Evolutionary conservation across 805 yeast genomes (phyloP), one percentile per base, ranked within the genome.

Genomic region (Hanseniaspora occidentalis): DNA sequence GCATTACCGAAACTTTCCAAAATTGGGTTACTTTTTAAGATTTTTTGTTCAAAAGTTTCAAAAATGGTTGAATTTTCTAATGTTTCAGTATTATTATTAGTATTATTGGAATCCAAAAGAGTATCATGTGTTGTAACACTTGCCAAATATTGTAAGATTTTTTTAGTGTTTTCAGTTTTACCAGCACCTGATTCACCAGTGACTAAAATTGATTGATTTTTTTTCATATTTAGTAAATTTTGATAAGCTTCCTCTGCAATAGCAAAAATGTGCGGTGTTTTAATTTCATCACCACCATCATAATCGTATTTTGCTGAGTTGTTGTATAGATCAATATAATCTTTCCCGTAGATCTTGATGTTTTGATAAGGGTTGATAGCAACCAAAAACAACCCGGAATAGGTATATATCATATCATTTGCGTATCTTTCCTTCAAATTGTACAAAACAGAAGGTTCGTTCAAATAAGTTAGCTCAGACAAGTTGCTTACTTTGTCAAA

Each of bases 131-230:
- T 54, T 2, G 94, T 75, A 21, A 84, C 78, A 6, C 84, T 77
- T 1, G 96, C 84, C 42, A 92, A 68, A 57, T 86, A 92, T 57
- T 88, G 96, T 44, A 92, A 80, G 41, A 92, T 86, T 55, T 83
- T 86, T 59, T 92, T 92, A 4, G 99, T 92, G 50, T 85, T 92
- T 62, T 92, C 98, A 0, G 99, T 92, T 57, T 92, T 92, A 40
- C 99, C 99, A 0, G 99, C 98, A 49, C 99, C 99, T 19, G 94
- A 81, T 57, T 92, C 99, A 47, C 99, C 99, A 0, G 98, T 92
- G n/a, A 92, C 96, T 38, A 92, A 66, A 41, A 92, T 85, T 10
- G 94, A 79, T 63, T 92, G 98, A 58, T 88, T 81, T 51, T 76
- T 77, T 38, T 65, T 69, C 47, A 81, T 78, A 10, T 70, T 66